Conservation (phyloP, 345 rosid species). For the Garcia nutans region DNA sequence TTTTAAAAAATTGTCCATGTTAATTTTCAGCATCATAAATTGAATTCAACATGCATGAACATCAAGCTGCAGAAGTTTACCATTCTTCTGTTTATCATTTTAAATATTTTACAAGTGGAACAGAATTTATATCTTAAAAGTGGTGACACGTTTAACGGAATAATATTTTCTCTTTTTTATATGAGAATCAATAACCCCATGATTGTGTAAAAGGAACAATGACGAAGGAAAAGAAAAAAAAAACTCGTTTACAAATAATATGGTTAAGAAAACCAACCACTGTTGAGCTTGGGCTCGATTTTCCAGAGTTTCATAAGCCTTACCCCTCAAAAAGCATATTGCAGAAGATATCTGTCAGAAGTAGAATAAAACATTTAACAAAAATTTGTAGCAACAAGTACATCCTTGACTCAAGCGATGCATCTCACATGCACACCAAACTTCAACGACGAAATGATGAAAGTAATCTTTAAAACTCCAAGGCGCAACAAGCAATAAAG, state of each 20-base stretch:
- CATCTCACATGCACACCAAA: neutral
- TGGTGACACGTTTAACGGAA: neutral
- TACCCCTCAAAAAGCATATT: constrained; percentile 90
- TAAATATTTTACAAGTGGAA: neutral
- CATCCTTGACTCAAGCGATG: constrained; percentile 2
- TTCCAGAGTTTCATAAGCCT: constrained; percentile 87
- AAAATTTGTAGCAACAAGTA: neutral
- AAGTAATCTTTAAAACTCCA: neutral
- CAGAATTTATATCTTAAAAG: too few species aligned
- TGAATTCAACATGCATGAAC: neutral
- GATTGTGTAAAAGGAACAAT: neutral
- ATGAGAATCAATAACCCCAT: too few species aligned
- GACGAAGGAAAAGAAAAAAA: neutral
- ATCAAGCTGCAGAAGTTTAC: too few species aligned
- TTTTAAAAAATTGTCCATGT: neutral
- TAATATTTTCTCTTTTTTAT: neutral
- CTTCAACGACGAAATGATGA: neutral
- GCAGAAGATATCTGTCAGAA: constrained; percentile 75
- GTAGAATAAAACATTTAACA: constrained; percentile 5
- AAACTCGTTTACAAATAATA: neutral
- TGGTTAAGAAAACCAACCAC: constrained; percentile 51
- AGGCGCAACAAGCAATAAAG: neutral
- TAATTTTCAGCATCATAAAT: neutral
- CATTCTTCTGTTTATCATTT: constrained; percentile 1
- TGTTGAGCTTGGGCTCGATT: constrained; percentile 85